Evolutionary conservation across 2,329 filamentous ascomycete genomes (phyloP).

Genomic region (Penicillium italicum): DNA sequence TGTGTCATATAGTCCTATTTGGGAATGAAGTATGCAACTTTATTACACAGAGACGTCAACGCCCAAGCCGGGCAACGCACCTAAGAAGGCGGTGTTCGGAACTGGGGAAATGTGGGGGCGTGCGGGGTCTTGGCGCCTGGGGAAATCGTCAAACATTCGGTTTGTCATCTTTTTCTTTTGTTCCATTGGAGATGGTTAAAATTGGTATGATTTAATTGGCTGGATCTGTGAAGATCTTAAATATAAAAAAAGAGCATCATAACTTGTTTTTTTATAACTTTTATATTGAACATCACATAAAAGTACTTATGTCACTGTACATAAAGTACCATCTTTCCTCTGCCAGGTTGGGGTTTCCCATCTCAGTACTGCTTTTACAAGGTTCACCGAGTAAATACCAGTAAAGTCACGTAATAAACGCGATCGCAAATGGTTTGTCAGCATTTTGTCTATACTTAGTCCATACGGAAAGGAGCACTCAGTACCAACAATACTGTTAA

Average conservation of each 20-base stretch:
- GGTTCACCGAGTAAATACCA: not conserved
- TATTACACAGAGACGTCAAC: not conserved
- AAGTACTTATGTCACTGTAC: no score
- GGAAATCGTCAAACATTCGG: not conserved
- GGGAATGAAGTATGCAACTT: not conserved
- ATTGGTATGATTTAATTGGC: not conserved
- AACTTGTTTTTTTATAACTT: not conserved
- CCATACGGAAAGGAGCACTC: no score
- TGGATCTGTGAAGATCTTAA: not conserved
- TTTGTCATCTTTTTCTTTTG: not conserved
- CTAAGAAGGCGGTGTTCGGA: conserved; percentile 28
- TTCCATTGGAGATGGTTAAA: not conserved
- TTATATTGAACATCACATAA: not conserved
- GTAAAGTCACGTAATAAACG: not conserved
- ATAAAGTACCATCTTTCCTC: not conserved
- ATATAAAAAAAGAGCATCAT: not conserved
- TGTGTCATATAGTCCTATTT: not conserved
- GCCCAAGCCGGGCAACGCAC: not conserved
- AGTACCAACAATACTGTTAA: no score
- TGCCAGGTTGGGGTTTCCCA: not conserved
- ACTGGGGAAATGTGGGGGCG: conserved; percentile 19
- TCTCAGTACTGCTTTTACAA: not conserved
- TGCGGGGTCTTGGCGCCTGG: conserved; percentile 14
- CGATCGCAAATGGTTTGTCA: no score
- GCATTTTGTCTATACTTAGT: no score